phyloP scores from a whole-genome alignment of 2,329 filamentous ascomycete species.

The Grosmannia penicillata region DNA sequence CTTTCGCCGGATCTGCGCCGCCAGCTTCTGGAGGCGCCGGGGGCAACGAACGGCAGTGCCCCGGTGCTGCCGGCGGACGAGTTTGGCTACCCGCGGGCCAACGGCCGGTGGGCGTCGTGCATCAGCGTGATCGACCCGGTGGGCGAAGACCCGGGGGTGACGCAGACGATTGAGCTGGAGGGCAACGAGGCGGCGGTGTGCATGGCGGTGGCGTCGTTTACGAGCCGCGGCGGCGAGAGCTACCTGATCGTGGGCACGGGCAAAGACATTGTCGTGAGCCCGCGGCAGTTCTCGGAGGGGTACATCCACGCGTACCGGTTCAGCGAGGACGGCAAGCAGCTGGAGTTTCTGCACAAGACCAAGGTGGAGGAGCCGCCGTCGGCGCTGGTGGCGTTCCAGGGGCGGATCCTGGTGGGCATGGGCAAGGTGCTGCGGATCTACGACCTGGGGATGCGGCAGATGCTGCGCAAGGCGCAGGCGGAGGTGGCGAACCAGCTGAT shows the following conservation, averaged over 20 bases:
- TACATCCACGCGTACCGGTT: conserved; percentile 91
- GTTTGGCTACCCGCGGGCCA: conserved; percentile 76
- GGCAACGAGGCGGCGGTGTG: conserved; percentile 89
- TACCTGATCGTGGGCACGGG: conserved; percentile 93
- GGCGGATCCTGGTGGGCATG: conserved; percentile 72
- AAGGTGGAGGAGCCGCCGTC: conserved; percentile 79
- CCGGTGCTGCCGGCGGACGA: conserved; percentile 59
- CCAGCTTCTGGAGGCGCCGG: conserved; percentile 59
- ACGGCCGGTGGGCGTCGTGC: conserved; percentile 87
- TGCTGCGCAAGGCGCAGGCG: conserved; percentile 82
- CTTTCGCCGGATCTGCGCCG: conserved; percentile 63
- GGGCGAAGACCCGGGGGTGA: conserved; percentile 49
- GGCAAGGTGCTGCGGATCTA: conserved; percentile 75
- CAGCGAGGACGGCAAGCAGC: conserved; percentile 67
- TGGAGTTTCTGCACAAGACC: conserved; percentile 95
- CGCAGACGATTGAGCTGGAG: conserved; percentile 67
- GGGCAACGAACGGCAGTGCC: conserved; percentile 57
- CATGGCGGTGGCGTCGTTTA: conserved; percentile 69
- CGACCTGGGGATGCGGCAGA: conserved; percentile 81
- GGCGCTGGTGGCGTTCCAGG: conserved; percentile 87
- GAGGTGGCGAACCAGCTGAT: conserved; percentile 72
- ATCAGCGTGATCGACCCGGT: conserved; percentile 84
- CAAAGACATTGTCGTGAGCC: conserved; percentile 72
- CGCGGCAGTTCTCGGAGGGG: conserved; percentile 60
- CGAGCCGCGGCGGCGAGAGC: conserved; percentile 73